Percentiles rank a stretch among this genome's conserved stretches.
Evolutionary conservation across 352 stramenopile species (phyloP).

Genomic region (Globisporangium radiosum): DNA sequence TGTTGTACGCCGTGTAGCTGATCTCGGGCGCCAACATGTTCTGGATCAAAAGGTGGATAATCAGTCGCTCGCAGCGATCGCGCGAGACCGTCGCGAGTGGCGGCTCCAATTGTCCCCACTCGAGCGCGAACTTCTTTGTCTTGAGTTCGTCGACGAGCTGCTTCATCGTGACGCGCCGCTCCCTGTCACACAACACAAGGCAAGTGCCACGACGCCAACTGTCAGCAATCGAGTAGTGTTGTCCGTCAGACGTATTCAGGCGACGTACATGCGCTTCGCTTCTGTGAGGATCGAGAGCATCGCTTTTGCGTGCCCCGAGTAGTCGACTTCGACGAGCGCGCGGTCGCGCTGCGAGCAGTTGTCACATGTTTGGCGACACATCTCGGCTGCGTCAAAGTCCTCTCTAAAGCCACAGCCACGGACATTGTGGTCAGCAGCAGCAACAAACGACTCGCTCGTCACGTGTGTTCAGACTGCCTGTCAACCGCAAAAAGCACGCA

Average conservation of each 20-base stretch:
- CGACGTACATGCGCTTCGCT: conserved; percentile 40
- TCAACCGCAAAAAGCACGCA: too few species aligned
- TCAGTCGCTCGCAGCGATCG: conserved; percentile 36
- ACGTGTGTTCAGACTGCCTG: too few species aligned
- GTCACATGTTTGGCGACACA: conserved; percentile 37
- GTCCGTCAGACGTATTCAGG: too few species aligned
- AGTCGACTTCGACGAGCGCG: conserved; percentile 23
- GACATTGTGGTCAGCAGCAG: too few species aligned
- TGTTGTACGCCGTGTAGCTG: conserved; percentile 73
- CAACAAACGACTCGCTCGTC: too few species aligned
- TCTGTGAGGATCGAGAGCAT: conserved; percentile 38
- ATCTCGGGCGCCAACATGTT: conserved; percentile 61
- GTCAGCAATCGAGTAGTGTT: neutral
- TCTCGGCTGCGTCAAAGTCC: conserved; percentile 24
- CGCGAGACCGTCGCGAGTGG: conserved; percentile 27
- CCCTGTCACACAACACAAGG: conserved; percentile 16
- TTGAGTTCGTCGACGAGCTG: conserved; percentile 67
- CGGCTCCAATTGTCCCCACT: conserved; percentile 29
- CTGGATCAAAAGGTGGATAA: conserved; percentile 40
- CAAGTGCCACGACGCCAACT: too few species aligned
- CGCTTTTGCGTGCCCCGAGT: conserved; percentile 41
- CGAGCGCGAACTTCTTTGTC: conserved; percentile 36
- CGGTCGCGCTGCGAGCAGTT: conserved; percentile 32
- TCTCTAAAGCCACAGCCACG: conserved; percentile 19
- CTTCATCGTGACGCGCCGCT: conserved; percentile 60